phyloP scores from a whole-genome alignment of 2,329 filamentous ascomycete genomes.

The Alternaria consortialis region DNA sequence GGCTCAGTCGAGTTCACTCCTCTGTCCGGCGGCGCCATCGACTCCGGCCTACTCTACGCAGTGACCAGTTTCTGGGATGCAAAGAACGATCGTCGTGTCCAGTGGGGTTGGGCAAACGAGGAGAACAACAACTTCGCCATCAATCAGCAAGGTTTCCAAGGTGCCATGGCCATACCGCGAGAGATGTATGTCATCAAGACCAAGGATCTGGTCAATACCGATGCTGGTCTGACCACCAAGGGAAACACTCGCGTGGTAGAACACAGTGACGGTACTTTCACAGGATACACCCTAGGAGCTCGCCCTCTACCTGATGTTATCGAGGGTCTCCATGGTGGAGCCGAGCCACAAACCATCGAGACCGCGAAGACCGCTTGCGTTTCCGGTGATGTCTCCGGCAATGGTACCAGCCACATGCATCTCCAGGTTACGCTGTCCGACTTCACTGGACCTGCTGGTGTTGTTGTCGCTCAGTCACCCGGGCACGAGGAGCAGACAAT shows the following conservation, averaged over 20 bases:
- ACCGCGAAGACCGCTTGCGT: slow-evolving; percentile 23
- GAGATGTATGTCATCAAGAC: slow-evolving; percentile 59
- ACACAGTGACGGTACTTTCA: slow-evolving; percentile 51
- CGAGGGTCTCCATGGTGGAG: slow-evolving; percentile 46
- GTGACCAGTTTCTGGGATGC: slow-evolving; percentile 59
- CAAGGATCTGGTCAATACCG: slow-evolving; percentile 48
- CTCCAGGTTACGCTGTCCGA: slow-evolving; percentile 52
- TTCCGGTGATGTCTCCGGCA: slow-evolving; percentile 35
- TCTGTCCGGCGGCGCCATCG: slow-evolving; percentile 54
- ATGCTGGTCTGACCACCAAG: slow-evolving; percentile 44
- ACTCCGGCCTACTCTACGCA: slow-evolving; percentile 58
- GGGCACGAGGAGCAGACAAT: slow-evolving; percentile 56
- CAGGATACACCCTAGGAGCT: slow-evolving; percentile 56
- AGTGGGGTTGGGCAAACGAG: slow-evolving; percentile 59
- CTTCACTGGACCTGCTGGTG: slow-evolving; percentile 52
- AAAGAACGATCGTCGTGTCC: slow-evolving; percentile 59
- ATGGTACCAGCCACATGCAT: slow-evolving; percentile 52
- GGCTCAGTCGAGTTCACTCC: slow-evolving; percentile 57
- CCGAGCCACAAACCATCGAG: slow-evolving; percentile 34
- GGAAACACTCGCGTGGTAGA: slow-evolving; percentile 50
- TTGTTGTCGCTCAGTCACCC: slow-evolving; percentile 56
- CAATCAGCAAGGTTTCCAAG: slow-evolving; percentile 56
- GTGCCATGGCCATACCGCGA: slow-evolving; percentile 55
- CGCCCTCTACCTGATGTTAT: slow-evolving; percentile 57
- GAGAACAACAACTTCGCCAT: slow-evolving; percentile 55